Base-by-base conservation (phyloP, 2,329 filamentous ascomycete genomes). In the Diaporthe nobilis region DNA sequence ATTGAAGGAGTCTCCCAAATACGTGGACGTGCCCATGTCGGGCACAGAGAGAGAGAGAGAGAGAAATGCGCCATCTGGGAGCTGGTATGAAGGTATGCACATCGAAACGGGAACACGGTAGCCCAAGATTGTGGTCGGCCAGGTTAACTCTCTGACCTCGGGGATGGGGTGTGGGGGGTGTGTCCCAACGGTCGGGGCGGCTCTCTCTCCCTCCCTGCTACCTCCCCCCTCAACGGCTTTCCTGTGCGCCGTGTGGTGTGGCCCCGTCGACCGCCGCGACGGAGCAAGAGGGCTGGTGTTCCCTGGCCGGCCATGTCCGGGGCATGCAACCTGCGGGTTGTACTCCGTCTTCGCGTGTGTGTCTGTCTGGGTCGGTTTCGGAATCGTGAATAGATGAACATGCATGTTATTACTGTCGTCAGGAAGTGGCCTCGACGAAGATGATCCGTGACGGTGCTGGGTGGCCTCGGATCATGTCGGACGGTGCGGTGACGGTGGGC, bases 391-490 rank as follows among this genome's bases (percentile, higher is more conserved):
- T 25, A 68, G 31, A 68, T 31, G 39, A 67, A 68, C 20, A 68
- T 51, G 63, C 63, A 68, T 39, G 31, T 34, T 39, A 6, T 34
- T 39, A 6, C 31, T 60, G n/a, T 60, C n/a, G 49, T 31, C 44
- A 13, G 17, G 57, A n/a, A 6, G 31, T 63, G 58, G 58, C 31
- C 34, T 53, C 60, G 60, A 72, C 71, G 44, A 63, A 65, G 42
- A 63, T 55, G 71, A 61, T 8, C 47, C 71, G 71, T 72, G 58
- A 72, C 58, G 47, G 57, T n/a, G 31, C 25, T 58, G 57, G 25
- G 37, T 53, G 71, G 57, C 44, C 49, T 75, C 58, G 57, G 71
- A 68, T 74, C 39, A 61, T 74, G 67, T 77, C 75, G 75, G 75
- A 71, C 72, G 58, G 75, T 68, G 72, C 17, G 71, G 58, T 53